Base-by-base conservation (phyloP, 805 yeast genomes). In the Clavispora asparagi region DNA sequence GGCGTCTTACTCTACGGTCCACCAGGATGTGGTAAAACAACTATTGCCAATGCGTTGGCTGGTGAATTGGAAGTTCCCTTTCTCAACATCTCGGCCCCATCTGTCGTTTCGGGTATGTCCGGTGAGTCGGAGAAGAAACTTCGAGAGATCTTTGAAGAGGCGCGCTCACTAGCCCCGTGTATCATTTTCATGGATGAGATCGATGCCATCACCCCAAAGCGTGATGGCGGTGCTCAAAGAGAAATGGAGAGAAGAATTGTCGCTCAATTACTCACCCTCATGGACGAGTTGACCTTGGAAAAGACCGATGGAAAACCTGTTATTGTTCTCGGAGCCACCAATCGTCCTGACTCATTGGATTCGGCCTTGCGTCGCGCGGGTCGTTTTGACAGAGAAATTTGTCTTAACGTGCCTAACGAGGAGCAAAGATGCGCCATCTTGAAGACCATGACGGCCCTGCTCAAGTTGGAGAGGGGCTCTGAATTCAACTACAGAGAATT, bases 211-310 rank as follows among this genome's bases (percentile, higher is more conserved):
- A 94, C 99, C 0, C 99, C 99, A 0, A 94, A 94, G 62, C 79
- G 99, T 68, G 99, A 94, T 63, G 96, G 96, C 26, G 76, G 76
- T 25, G 98, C 97, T 3, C 97, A 90, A 64, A 76, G 99, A 56
- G 99, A 94, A 67, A 94, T 94, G 98, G 99, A 94, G 63, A 79
- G 94, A 55, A 77, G 99, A 62, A 92, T 94, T 28, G 99, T 94
- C 1, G 98, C 98, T 0, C 99, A 94, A 62, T 73, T 94, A 50
- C 73, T 94, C 38, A 94, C 99, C 0, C 84, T 95, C 27, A 91
- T 94, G 87, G 99, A 94, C 66, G 97, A 90, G 59, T 67, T 94
- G 35, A 77, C 95, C 1, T 67, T 92, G 50, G 95, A 85, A 37
- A 90, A 91, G 52, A 92, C 97, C 0, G 86, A 78, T 43, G 97